Conservation (phyloP, 257 asterid species). For the Cynanchum wilfordii region DNA sequence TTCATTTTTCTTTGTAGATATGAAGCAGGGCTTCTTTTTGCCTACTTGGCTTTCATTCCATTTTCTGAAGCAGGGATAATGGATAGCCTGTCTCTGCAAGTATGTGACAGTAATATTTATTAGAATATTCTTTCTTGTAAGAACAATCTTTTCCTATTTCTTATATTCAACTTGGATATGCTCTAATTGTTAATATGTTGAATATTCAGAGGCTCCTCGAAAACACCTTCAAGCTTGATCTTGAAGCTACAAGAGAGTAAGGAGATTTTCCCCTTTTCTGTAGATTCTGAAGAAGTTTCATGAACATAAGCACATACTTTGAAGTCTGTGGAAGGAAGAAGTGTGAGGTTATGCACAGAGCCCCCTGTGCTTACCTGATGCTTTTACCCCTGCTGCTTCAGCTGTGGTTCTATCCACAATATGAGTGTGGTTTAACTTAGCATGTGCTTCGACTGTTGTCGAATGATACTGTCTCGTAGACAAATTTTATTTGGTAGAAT, state of each 20-base stretch:
- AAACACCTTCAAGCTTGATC: conserved; percentile 79
- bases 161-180: neutral
- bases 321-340: neutral
- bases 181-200: neutral
- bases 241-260: conserved; percentile 86
- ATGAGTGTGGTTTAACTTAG: neutral
- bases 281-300: neutral
- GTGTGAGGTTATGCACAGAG: neutral
- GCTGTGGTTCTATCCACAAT: neutral
- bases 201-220: conserved; percentile 80
- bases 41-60: conserved; percentile 73
- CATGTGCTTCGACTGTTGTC: neutral
- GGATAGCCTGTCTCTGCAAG: conserved; percentile 82
- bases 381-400: neutral
- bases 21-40: conserved; percentile 92
- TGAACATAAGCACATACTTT: neutral
- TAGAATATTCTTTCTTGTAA: neutral
- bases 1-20: conserved; percentile 45
- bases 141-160: neutral
- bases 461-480: neutral
- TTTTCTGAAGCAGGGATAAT: conserved; percentile 80
- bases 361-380: neutral
- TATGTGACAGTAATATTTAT: conserved; percentile 26
- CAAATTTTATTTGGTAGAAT: neutral
- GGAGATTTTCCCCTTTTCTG: conserved; percentile 19